phyloP scores from a whole-genome alignment of 306 rosid genomes.

The Abrus precatorius region DNA sequence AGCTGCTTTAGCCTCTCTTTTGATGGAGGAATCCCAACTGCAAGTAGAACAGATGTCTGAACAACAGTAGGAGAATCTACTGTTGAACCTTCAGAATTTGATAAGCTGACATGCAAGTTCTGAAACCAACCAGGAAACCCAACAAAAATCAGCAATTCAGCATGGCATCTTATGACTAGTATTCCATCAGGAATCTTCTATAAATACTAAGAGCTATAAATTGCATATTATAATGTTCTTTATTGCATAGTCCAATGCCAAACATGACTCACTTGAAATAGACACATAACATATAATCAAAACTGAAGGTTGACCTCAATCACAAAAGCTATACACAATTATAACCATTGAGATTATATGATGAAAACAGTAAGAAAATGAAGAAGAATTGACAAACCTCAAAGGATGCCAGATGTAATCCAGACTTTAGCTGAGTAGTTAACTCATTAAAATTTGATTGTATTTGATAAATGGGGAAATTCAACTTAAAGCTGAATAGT shows the following conservation, averaged over 20 bases:
- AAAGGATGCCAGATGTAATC: conserved; percentile 68
- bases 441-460: conserved; percentile 68
- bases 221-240: not conserved
- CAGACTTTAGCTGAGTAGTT: conserved; percentile 74
- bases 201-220: conserved; percentile 21
- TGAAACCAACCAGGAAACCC: conserved; percentile 60
- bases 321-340: not conserved
- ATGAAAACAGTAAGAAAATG: conserved; percentile 29
- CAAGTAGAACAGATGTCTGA: conserved; percentile 76
- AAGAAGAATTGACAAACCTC: conserved; percentile 68
- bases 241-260: conserved; percentile 32
- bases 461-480: conserved; percentile 78
- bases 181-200: conserved; percentile 38
- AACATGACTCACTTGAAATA: conserved; percentile 24
- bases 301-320: conserved; percentile 36
- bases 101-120: conserved; percentile 73
- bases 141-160: conserved; percentile 43
- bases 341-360: not conserved
- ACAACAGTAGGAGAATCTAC: conserved; percentile 73
- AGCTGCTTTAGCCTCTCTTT: conserved; percentile 77
- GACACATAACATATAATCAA: conserved; percentile 35
- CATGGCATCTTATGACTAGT: conserved; percentile 21
- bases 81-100: conserved; percentile 83
- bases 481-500: conserved; percentile 76
- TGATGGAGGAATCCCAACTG: conserved; percentile 74